phyloP scores from a whole-genome alignment of 2,329 filamentous ascomycete species.

The Corinectria fuckeliana region DNA sequence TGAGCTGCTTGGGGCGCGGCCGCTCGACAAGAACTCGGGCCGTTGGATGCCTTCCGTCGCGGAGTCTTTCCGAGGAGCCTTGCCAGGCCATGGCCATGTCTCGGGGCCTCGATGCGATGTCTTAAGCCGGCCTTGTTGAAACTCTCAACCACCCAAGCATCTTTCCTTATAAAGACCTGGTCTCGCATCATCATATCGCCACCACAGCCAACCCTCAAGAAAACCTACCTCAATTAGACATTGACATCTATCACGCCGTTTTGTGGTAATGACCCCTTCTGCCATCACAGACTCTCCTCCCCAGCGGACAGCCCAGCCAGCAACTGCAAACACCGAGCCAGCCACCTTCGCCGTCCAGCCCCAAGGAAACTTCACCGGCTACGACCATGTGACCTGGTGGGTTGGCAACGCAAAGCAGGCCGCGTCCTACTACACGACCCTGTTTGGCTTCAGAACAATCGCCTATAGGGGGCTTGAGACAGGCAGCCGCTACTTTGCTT shows the following conservation, averaged over 20 bases:
- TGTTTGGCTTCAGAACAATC: constrained; percentile 83
- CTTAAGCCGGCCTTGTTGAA: constrained; percentile 33
- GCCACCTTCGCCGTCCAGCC: constrained; percentile 62
- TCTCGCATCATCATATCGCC: constrained; percentile 2
- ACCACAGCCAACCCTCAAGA: not conserved
- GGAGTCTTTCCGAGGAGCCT: constrained; percentile 37
- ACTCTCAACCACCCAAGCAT: constrained; percentile 28
- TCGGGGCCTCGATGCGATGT: constrained; percentile 20
- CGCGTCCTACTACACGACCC: constrained; percentile 83
- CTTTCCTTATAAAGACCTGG: constrained; percentile 10
- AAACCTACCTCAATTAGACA: constrained; percentile 11
- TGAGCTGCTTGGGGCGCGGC: constrained; percentile 4
- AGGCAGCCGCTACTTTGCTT: constrained; percentile 79
- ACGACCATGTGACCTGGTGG: constrained; percentile 95
- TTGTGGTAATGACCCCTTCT: constrained; percentile 63
- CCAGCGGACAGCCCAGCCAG: constrained; percentile 49
- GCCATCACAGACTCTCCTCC: constrained; percentile 59
- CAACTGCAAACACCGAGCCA: constrained; percentile 42
- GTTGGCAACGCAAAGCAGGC: constrained; percentile 97
- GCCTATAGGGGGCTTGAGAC: constrained; percentile 92
- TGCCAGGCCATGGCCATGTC: constrained; percentile 20
- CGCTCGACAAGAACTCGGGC: constrained; percentile 33
- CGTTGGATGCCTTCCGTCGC: constrained; percentile 34
- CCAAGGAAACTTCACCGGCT: constrained; percentile 73
- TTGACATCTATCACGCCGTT: constrained; percentile 18